phyloP scores from a whole-genome alignment of 2,329 filamentous ascomycete genomes.

The Penicillium sp. region DNA sequence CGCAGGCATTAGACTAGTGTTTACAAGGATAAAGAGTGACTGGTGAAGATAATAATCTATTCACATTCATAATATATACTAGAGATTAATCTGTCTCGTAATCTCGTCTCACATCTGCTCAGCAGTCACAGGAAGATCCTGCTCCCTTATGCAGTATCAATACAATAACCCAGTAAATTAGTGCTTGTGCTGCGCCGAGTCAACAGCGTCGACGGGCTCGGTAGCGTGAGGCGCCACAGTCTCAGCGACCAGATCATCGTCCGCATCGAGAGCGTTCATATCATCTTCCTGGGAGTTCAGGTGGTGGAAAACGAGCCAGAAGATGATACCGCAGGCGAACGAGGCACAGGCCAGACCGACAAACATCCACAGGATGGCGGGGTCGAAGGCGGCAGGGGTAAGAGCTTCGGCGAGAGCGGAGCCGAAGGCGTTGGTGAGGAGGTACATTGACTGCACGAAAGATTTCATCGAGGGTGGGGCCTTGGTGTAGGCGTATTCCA shows the following conservation, averaged over 20 bases:
- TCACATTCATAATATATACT: background rate
- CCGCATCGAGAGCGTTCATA: constrained; percentile 50
- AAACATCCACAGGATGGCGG: constrained; percentile 67
- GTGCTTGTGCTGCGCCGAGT: background rate
- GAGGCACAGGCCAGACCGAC: constrained; percentile 54
- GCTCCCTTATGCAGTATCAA: background rate
- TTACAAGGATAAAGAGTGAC: background rate
- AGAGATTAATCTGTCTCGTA: constrained; percentile 1
- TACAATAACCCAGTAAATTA: background rate
- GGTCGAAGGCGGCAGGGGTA: constrained; percentile 60
- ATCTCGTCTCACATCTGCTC: background rate
- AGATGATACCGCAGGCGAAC: constrained; percentile 51
- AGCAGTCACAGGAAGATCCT: background rate
- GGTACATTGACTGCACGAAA: constrained; percentile 56
- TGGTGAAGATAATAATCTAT: background rate
- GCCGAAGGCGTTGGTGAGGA: constrained; percentile 59
- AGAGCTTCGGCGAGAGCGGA: constrained; percentile 61
- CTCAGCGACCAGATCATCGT: constrained; percentile 22
- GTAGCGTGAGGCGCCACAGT: background rate
- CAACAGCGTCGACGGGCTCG: background rate
- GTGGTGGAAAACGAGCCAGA: constrained; percentile 53
- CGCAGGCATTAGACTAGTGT: too few species aligned
- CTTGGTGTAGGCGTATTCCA: constrained; percentile 73
- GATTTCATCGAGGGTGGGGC: constrained; percentile 68
- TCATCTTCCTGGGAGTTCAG: constrained; percentile 51